These are phyloP conservation scores for Micromonas pusilla DNA, from an alignment of 139 green algal genomes.

Conservation along the genomic window DNA sequence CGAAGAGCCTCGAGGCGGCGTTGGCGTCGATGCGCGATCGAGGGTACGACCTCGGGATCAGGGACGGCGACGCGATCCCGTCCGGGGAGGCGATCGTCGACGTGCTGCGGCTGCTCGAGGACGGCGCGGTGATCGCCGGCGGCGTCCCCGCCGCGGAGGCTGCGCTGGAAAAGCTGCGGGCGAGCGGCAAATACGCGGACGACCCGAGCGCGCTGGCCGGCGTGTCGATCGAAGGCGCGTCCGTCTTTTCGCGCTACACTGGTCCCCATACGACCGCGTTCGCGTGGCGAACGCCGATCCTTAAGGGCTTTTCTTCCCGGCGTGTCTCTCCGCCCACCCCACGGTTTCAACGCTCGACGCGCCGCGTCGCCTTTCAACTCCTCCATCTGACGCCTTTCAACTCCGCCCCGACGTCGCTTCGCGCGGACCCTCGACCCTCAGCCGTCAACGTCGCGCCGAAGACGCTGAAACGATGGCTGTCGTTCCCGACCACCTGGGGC, in stretches of 20 bases:
- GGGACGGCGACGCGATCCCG: constrained; percentile 12
- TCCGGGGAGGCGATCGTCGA: constrained; percentile 32
- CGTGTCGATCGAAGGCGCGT: constrained; percentile 1
- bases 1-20: constrained; percentile 64
- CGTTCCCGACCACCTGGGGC: constrained; percentile 58
- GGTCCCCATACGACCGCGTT: no score
- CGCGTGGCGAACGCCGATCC: no score
- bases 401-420: no score
- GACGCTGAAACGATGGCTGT: constrained; percentile 59
- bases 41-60: constrained; percentile 35
- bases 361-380: no score
- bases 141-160: neutral
- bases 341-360: no score
- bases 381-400: no score
- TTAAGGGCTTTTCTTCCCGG: no score
- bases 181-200: no score
- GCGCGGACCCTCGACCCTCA: no score
- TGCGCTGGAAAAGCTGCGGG: neutral
- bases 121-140: constrained; percentile 33
- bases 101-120: constrained; percentile 49
- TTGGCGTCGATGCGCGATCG: constrained; percentile 51
- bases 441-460: constrained; percentile 53
- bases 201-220: neutral
- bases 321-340: no score
- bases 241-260: no score